Percentiles rank a stretch among this genome's conserved stretches.
Evolutionary conservation across 208 protist genomes (phyloP).

Genomic region (Herpetomonas samuelpessoai): DNA sequence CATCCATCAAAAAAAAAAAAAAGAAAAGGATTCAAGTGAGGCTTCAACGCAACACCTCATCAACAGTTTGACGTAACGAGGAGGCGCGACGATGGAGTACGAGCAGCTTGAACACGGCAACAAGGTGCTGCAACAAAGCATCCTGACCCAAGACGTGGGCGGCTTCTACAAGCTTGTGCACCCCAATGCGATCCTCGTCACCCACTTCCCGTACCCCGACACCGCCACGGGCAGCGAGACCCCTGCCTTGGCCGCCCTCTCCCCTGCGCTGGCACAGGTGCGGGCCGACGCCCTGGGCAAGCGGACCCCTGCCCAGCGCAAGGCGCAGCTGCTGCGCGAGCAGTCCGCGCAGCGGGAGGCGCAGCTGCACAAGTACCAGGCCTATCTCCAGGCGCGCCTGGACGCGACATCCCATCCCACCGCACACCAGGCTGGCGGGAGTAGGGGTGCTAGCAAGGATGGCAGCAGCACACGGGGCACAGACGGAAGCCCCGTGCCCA

Average conservation of each 20-base stretch:
- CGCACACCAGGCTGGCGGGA: not conserved
- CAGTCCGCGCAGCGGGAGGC: not conserved
- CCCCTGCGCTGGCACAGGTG: not conserved
- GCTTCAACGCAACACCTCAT: not conserved
- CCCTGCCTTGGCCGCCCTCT: not conserved
- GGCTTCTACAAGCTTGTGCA: constrained; percentile 60
- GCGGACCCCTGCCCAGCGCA: constrained; percentile 2
- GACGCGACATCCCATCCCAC: no score
- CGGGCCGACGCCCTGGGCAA: not conserved
- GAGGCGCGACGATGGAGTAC: constrained; percentile 60
- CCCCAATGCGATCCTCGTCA: constrained; percentile 59
- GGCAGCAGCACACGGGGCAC: not conserved
- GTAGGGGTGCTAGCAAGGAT: no score
- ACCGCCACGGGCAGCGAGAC: not conserved
- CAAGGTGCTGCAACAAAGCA: constrained; percentile 38
- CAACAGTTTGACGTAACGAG: not conserved
- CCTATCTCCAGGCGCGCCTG: not conserved
- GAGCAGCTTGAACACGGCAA: constrained; percentile 76
- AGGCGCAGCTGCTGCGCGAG: constrained; percentile 9
- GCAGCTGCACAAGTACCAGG: constrained; percentile 3
- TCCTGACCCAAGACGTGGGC: constrained; percentile 65
- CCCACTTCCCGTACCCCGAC: constrained; percentile 69
- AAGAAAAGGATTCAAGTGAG: constrained; percentile 5
- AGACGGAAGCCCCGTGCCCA: not conserved
- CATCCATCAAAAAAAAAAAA: constrained; percentile 19